Conservation (phyloP, 2,329 filamentous ascomycete species). For the Plenodomus tracheiphilus region DNA sequence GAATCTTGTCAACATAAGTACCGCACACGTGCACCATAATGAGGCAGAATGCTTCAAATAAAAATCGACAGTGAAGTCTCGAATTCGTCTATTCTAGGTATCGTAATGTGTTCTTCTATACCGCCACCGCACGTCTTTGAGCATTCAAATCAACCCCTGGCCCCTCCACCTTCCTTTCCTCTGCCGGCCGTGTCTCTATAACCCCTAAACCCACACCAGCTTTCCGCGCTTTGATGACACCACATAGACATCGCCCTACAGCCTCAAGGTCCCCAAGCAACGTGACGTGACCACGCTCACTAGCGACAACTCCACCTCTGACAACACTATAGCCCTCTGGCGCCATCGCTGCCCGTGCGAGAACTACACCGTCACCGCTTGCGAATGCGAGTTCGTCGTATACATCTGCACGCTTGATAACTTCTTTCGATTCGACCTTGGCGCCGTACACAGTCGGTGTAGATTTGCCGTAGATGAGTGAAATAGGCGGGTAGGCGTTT, state of each 20-base stretch:
- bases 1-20: too few relatives aligned
- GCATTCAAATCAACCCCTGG: neutral
- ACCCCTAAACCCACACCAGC: conserved; percentile 72
- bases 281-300: conserved; percentile 84
- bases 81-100: too few relatives aligned
- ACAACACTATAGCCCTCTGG: conserved; percentile 77
- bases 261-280: conserved; percentile 83
- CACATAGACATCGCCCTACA: conserved; percentile 73
- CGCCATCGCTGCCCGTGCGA: conserved; percentile 83
- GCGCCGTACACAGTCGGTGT: conserved; percentile 85
- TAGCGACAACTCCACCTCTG: conserved; percentile 73
- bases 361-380: conserved; percentile 84
- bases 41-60: too few relatives aligned
- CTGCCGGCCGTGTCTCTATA: conserved; percentile 52
- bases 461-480: conserved; percentile 83
- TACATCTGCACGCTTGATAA: conserved; percentile 73
- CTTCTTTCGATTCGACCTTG: conserved; percentile 71
- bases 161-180: neutral
- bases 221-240: conserved; percentile 67
- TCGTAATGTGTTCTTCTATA: too few relatives aligned
- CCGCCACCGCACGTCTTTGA: neutral
- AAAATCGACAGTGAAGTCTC: too few relatives aligned
- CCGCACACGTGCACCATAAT: too few relatives aligned
- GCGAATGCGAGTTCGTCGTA: conserved; percentile 89
- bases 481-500: conserved; percentile 82